phyloP scores from a whole-genome alignment of 2,329 filamentous ascomycete genomes.

The Fusarium cyanostomum region DNA sequence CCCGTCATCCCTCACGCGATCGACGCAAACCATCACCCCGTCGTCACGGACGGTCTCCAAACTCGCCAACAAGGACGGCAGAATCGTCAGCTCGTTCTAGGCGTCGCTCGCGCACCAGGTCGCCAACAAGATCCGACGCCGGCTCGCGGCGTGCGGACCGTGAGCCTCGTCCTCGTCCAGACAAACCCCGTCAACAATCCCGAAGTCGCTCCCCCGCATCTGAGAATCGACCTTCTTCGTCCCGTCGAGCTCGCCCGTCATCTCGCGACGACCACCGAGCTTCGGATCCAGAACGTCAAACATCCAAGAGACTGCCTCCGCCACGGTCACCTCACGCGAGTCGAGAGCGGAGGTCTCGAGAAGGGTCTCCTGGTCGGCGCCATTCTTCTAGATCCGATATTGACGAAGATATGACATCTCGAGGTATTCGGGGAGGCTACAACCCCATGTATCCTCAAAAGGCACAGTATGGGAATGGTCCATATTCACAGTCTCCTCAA shows the following conservation, averaged over 20 bases:
- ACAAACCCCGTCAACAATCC: conserved; percentile 36
- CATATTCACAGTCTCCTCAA: conserved; percentile 55
- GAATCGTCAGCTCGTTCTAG: conserved; percentile 9
- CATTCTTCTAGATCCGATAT: conserved; percentile 60
- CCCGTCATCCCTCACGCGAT: conserved; percentile 47
- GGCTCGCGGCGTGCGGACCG: conserved; percentile 39
- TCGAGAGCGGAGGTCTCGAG: conserved; percentile 44
- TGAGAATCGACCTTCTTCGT: conserved; percentile 32
- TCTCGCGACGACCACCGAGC: conserved; percentile 39
- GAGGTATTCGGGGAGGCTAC: conserved; percentile 56
- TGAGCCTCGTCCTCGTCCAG: conserved; percentile 36
- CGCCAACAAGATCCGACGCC: conserved; percentile 40
- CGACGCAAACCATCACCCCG: conserved; percentile 46
- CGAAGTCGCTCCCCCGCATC: conserved; percentile 39
- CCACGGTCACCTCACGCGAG: conserved; percentile 43
- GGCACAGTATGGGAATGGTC: conserved; percentile 50
- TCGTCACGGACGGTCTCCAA: conserved; percentile 42
- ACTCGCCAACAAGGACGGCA: conserved; percentile 40
- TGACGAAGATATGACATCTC: conserved; percentile 60
- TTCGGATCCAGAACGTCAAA: conserved; percentile 34
- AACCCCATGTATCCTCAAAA: conserved; percentile 51
- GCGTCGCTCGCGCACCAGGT: conserved; percentile 40
- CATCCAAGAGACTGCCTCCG: conserved; percentile 34
- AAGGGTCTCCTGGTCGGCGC: conserved; percentile 43
- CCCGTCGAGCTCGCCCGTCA: conserved; percentile 31